Conservation (phyloP, 441 rosid species). For the Breynia disticha region DNA sequence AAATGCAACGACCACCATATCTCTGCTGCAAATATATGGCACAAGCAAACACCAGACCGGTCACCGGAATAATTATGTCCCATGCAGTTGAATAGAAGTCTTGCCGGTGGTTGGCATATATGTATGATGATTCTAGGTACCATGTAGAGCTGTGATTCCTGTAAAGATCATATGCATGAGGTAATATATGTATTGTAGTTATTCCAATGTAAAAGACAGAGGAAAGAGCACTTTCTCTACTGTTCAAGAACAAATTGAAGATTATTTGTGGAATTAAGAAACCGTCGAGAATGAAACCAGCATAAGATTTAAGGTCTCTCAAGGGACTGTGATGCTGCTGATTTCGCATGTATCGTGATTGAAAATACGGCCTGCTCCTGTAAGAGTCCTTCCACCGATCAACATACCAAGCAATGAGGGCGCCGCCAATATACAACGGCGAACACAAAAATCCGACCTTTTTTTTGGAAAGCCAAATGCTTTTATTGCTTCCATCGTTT, state of each 20-base stretch:
- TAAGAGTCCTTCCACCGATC: slow-evolving; percentile 34
- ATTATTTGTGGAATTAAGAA: slow-evolving; percentile 79
- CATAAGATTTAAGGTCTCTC: slow-evolving; percentile 62
- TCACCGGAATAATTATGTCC: slow-evolving; percentile 59
- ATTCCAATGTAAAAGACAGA: slow-evolving; percentile 48
- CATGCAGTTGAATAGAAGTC: slow-evolving; percentile 87
- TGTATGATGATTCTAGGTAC: slow-evolving; percentile 48
- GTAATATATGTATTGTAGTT: slow-evolving; percentile 53
- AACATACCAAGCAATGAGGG: slow-evolving; percentile 52
- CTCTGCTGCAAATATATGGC: slow-evolving; percentile 67
- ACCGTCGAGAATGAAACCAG: slow-evolving; percentile 69
- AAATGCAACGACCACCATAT: slow-evolving; percentile 51
- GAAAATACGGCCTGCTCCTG: slow-evolving; percentile 17
- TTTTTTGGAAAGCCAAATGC: slow-evolving; percentile 57
- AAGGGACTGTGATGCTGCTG: slow-evolving; percentile 40
- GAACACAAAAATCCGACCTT: slow-evolving; percentile 43
- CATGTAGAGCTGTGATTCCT: slow-evolving; percentile 49
- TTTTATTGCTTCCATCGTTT: slow-evolving; percentile 23
- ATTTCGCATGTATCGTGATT: slow-evolving; percentile 12
- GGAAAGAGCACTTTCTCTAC: slow-evolving; percentile 41
- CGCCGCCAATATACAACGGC: slow-evolving; percentile 60
- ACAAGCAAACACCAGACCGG: slow-evolving; percentile 46
- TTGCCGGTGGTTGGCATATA: slow-evolving; percentile 65
- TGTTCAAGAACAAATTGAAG: slow-evolving; percentile 48
- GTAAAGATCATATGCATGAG: slow-evolving; percentile 84